Percentiles rank a stretch among this genome's conserved stretches.
phyloP scores from a whole-genome alignment of 805 yeast species.

The Blastobotrys robertii region DNA sequence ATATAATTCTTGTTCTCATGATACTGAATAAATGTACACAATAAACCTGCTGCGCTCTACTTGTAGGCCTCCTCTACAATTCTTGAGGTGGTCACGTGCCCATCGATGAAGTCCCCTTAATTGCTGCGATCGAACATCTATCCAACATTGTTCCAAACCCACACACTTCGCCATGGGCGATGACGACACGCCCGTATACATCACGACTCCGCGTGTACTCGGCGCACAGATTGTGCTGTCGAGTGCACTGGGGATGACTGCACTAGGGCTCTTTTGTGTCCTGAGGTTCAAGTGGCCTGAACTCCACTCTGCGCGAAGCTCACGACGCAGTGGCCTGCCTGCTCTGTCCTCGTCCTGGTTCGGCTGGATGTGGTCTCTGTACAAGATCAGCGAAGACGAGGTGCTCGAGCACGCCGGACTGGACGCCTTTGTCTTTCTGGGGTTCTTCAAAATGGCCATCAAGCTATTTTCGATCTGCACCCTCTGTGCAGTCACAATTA shows the following conservation, averaged over 20 bases:
- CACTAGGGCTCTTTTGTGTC: slow-evolving; percentile 59
- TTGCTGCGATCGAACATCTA: no score
- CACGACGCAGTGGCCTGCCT: slow-evolving; percentile 41
- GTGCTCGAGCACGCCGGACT: slow-evolving; percentile 84
- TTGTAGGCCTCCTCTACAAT: no score
- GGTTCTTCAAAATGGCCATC: slow-evolving; percentile 84
- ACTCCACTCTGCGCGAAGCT: slow-evolving; percentile 71
- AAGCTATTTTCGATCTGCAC: slow-evolving; percentile 55
- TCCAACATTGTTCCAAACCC: no score
- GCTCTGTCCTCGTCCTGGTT: slow-evolving; percentile 50
- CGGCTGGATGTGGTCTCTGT: slow-evolving; percentile 72
- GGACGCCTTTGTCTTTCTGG: slow-evolving; percentile 87
- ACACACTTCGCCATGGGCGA: slow-evolving; percentile 1
- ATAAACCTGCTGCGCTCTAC: no score
- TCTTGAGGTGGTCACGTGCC: no score
- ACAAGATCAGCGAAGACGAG: slow-evolving; percentile 58
- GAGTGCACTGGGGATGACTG: slow-evolving; percentile 51
- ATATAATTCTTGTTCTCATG: background rate
- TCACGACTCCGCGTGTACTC: slow-evolving; percentile 43
- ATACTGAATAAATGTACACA: no score
- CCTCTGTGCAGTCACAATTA: slow-evolving; percentile 58
- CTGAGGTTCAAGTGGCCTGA: slow-evolving; percentile 68
- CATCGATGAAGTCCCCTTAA: no score
- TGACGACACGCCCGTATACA: slow-evolving; percentile 13
- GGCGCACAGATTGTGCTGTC: slow-evolving; percentile 74